Evolutionary conservation across 495 filamentous ascomycete species (phyloP).

Genomic region (Penicillium malachiteum): DNA sequence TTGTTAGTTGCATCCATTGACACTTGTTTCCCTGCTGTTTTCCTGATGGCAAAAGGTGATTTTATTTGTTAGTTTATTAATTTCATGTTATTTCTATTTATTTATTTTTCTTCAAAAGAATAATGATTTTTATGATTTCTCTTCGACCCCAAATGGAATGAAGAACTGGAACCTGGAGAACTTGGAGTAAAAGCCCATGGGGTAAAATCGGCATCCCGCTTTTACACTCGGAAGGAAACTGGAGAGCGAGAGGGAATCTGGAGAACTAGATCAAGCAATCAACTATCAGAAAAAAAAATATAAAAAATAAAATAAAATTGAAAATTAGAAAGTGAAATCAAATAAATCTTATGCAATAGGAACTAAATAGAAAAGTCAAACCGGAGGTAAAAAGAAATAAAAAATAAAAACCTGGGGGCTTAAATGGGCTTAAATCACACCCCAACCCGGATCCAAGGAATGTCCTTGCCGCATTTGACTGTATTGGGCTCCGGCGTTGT

Average conservation of each 20-base stretch:
- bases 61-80: too few relatives aligned
- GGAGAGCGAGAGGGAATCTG: constrained; percentile 10
- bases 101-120: background rate
- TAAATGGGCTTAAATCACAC: constrained; percentile 1
- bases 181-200: background rate
- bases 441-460: constrained; percentile 8
- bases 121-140: background rate
- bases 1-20: background rate
- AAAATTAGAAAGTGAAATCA: background rate
- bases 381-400: background rate
- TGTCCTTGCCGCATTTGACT: constrained; percentile 12
- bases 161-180: background rate
- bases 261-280: constrained; percentile 5
- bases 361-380: background rate
- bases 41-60: too few relatives aligned
- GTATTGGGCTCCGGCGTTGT: constrained; percentile 10
- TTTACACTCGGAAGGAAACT: constrained; percentile 13
- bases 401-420: background rate
- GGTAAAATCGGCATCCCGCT: constrained; percentile 22
- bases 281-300: background rate
- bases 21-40: background rate
- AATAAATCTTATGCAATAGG: background rate
- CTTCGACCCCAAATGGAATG: background rate
- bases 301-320: background rate
- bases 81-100: background rate